Percentiles rank a stretch among this genome's conserved stretches.
Conservation (phyloP, 2,329 filamentous ascomycete species). For the Apiospora hydei region DNA sequence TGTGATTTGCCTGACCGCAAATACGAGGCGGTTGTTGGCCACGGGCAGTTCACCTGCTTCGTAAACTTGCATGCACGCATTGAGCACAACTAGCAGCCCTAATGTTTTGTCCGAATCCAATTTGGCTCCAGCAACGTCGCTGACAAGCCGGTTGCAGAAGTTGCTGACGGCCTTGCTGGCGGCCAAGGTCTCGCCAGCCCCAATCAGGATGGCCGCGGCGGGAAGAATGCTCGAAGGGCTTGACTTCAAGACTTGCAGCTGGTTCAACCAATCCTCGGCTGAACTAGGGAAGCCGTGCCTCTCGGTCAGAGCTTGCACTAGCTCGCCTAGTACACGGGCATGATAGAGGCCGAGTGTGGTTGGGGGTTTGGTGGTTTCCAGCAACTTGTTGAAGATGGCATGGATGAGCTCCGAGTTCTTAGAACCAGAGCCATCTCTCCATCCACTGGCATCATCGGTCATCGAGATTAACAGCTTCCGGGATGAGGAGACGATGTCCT, state of each 20-base stretch:
- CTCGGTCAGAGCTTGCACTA: conserved; percentile 57
- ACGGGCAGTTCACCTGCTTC: conserved; percentile 61
- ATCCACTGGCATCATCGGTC: conserved; percentile 44
- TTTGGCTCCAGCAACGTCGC: conserved; percentile 62
- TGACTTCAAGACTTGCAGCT: conserved; percentile 55
- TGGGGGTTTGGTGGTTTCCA: conserved; percentile 50
- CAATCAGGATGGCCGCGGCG: conserved; percentile 58
- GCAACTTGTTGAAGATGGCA: conserved; percentile 52
- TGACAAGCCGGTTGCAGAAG: conserved; percentile 66
- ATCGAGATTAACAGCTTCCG: conserved; percentile 47
- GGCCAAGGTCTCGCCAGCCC: conserved; percentile 58
- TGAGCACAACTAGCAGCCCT: conserved; percentile 60
- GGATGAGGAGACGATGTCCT: conserved; percentile 51
- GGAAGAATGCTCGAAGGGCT: conserved; percentile 55
- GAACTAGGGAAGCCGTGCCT: conserved; percentile 52
- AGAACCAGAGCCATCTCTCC: conserved; percentile 46
- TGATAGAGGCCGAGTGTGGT: conserved; percentile 59
- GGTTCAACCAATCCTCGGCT: conserved; percentile 56
- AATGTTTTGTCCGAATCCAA: conserved; percentile 53
- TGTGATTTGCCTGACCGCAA: conserved; percentile 81
- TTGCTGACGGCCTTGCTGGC: conserved; percentile 57
- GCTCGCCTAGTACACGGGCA: conserved; percentile 57
- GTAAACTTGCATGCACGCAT: conserved; percentile 60
- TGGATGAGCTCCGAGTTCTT: conserved; percentile 48
- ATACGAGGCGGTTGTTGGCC: conserved; percentile 75